Percentiles rank a stretch among this genome's conserved stretches.
Evolutionary conservation across 345 rosid genomes (phyloP).

Genomic region (Salix caprea): DNA sequence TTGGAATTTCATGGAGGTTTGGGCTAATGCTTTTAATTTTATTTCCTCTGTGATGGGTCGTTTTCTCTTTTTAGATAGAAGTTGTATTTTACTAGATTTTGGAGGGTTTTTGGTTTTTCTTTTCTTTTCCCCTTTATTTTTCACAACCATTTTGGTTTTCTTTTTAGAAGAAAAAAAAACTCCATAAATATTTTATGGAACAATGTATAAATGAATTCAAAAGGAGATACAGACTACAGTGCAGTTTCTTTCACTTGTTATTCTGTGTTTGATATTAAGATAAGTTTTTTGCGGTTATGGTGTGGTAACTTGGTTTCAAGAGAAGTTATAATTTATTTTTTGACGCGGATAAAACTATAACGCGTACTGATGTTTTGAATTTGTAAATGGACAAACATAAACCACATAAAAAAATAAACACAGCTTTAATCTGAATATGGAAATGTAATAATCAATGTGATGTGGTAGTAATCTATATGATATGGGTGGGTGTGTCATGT

Average conservation of each 20-base stretch:
- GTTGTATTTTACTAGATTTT: slow-evolving; percentile 11
- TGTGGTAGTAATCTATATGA: neutral
- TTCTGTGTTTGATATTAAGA: no score
- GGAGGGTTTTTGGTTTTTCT: neutral
- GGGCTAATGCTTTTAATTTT: neutral
- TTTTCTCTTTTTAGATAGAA: neutral
- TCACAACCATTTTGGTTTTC: neutral
- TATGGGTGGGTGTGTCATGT: no score
- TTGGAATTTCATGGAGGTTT: neutral
- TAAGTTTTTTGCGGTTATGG: no score
- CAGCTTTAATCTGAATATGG: neutral
- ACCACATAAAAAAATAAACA: no score
- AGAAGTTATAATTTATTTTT: accelerated
- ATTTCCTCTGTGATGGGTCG: neutral
- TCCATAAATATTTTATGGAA: neutral
- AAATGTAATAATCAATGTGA: neutral
- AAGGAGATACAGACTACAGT: neutral
- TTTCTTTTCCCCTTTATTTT: neutral
- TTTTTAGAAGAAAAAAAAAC: no score
- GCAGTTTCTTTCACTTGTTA: slow-evolving; percentile 6
- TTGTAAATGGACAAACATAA: no score
- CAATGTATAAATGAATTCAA: slow-evolving; percentile 20
- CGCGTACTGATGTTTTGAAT: no score
- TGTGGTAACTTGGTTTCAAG: no score
- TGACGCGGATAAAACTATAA: no score